Evolutionary conservation across 345 rosid species (phyloP), one percentile per base, ranked within the genome.

Genomic region (Rhodamnia argentea): DNA sequence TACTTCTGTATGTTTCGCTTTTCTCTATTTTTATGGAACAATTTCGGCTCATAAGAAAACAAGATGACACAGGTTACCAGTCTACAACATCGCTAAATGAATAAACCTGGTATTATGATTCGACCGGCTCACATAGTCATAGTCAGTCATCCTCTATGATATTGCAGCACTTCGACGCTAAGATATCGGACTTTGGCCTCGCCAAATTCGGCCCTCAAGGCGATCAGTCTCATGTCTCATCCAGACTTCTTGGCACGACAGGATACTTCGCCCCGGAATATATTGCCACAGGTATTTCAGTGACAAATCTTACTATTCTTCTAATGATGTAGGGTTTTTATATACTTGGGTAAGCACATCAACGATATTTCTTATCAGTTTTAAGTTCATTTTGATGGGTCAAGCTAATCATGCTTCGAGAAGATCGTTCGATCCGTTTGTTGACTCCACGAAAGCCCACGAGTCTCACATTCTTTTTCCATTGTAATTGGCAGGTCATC

Each of bases 181-280:
- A 89, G 84, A 90, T 90, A 51, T 90, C 94, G 26, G 92, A 93
- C 51, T 93, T 90, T 81, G 94, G 95, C 52, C 86, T 93, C 83
- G 93, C 95, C 15, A 91, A 87, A 88, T 88, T 86, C 50, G 94
- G 94, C 55, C 94, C 93, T 4, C 84, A 87, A 37, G 92, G 90
- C 59, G 91, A 87, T 74, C 59, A 57, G 52, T 85, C 91, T 50
- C 90, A 91, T 47, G 86, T 90, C 44, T 90, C 87, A 10, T 88
- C 94, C 52, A 86, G 91, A 86, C 75, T 93, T 60, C 82, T 91
- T 24, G 91, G 95, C 55, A 92, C 94, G 22, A 87, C 82, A 52
- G 95, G 94, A 7, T 93, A 93, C 83, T 86, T 88, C 13, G 92
- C 91, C 16, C 94, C 93, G 51, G 93, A 93, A 85, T 92, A 93